Evolutionary conservation across 805 yeast species (phyloP).

Genomic region (Candida insectorum): DNA sequence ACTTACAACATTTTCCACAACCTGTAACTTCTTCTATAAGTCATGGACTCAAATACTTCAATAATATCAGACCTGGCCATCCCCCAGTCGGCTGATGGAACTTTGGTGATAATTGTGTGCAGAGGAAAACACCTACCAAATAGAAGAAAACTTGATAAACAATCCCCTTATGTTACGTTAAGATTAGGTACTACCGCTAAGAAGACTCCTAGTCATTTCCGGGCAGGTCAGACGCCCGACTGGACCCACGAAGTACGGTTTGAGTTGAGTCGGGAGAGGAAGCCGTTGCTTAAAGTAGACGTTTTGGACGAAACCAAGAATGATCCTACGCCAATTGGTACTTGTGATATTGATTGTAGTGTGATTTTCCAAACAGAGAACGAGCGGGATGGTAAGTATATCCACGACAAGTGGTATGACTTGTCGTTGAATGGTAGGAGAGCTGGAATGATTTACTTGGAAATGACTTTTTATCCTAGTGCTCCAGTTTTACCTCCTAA

Average conservation of each 20-base stretch:
- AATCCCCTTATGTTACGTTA: slow-evolving; percentile 84
- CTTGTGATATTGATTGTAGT: slow-evolving; percentile 71
- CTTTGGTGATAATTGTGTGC: slow-evolving; percentile 70
- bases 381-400: slow-evolving; percentile 54
- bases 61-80: slow-evolving; percentile 1
- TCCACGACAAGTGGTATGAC: slow-evolving; percentile 83
- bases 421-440: slow-evolving; percentile 62
- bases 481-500: slow-evolving; percentile 44
- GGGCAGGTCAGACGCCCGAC: slow-evolving; percentile 94
- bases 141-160: slow-evolving; percentile 82
- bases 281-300: slow-evolving; percentile 63
- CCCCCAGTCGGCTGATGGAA: slow-evolving; percentile 44
- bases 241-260: slow-evolving; percentile 81
- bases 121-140: slow-evolving; percentile 87
- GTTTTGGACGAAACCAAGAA: slow-evolving; percentile 82
- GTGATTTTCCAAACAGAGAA: slow-evolving; percentile 61
- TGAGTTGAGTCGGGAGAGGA: slow-evolving; percentile 58
- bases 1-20: not conserved
- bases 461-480: slow-evolving; percentile 84
- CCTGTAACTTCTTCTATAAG: not conserved
- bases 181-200: slow-evolving; percentile 80
- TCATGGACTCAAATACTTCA: slow-evolving; percentile 10
- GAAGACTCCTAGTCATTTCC: slow-evolving; percentile 67
- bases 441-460: slow-evolving; percentile 87
- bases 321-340: slow-evolving; percentile 86